Evolutionary conservation across 306 rosid species (phyloP).

Genomic region (Crataegus laevigata): DNA sequence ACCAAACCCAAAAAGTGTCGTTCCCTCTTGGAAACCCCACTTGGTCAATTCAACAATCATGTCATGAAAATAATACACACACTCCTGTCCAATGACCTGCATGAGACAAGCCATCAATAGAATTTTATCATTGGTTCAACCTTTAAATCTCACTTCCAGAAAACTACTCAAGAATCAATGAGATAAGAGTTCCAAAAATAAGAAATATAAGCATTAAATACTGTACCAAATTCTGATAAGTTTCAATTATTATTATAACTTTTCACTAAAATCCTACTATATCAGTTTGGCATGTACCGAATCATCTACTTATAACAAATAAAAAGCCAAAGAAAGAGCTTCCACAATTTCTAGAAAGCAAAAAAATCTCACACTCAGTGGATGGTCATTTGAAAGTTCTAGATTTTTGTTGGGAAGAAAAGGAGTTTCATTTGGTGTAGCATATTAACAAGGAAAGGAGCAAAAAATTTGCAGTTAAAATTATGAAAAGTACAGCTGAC

Average conservation of each 20-base stretch:
- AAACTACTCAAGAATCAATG: not conserved
- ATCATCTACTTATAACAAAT: not conserved
- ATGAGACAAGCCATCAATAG: slow-evolving; percentile 7
- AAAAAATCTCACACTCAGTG: not conserved
- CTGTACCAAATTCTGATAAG: not conserved
- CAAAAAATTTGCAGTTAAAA: not conserved
- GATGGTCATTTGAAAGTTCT: not conserved
- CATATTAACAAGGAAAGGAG: not conserved
- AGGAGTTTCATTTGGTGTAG: not conserved
- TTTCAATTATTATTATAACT: not conserved
- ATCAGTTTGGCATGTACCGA: not conserved
- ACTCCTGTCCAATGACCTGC: slow-evolving; percentile 76
- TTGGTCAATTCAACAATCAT: slow-evolving; percentile 77
- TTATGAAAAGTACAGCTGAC: not conserved
- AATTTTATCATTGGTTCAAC: not conserved
- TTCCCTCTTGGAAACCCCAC: slow-evolving; percentile 95
- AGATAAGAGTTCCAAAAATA: not conserved
- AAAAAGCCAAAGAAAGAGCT: too few species aligned
- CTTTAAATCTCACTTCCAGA: not conserved
- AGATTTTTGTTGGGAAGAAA: not conserved
- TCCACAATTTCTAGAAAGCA: not conserved
- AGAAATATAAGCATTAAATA: not conserved
- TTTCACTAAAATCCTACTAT: not conserved
- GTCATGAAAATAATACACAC: slow-evolving; percentile 82
- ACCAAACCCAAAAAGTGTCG: slow-evolving; percentile 93